phyloP scores from a whole-genome alignment of 352 stramenopile genomes.

The Thalassiosira livingstoniorum region DNA sequence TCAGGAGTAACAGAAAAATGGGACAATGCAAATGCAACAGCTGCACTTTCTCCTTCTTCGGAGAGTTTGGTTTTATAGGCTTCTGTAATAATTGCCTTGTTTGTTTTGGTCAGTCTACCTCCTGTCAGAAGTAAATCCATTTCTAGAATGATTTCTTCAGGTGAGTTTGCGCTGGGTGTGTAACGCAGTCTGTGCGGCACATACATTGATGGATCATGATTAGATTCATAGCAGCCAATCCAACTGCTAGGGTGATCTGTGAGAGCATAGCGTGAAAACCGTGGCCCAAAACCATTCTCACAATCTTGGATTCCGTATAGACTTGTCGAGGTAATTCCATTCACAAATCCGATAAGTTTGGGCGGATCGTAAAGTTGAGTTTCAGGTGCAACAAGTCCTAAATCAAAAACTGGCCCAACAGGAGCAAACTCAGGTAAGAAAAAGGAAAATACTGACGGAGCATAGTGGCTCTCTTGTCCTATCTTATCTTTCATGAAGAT shows the following conservation, averaged over 20 bases:
- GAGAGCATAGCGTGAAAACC: not conserved
- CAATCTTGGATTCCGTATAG: constrained; percentile 61
- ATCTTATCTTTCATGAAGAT: constrained; percentile 55
- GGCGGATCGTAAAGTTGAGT: constrained; percentile 63
- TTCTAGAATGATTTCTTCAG: constrained; percentile 64
- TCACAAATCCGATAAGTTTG: constrained; percentile 64
- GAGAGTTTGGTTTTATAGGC: constrained; percentile 29
- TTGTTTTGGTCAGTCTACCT: constrained; percentile 49
- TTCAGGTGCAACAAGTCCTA: constrained; percentile 64
- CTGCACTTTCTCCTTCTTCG: constrained; percentile 32
- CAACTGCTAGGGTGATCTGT: constrained; percentile 53
- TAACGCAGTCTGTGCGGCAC: no score
- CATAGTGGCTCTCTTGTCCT: constrained; percentile 61
- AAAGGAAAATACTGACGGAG: constrained; percentile 79
- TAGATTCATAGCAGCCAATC: constrained; percentile 54
- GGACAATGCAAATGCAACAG: constrained; percentile 42
- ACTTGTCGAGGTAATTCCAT: constrained; percentile 59
- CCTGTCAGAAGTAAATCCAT: constrained; percentile 72
- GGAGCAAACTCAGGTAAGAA: constrained; percentile 67
- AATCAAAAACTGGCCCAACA: constrained; percentile 49
- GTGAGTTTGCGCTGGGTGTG: no score
- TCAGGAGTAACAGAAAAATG: constrained; percentile 62
- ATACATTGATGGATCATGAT: constrained; percentile 22
- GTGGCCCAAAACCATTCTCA: no score
- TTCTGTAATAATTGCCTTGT: constrained; percentile 45